Evolutionary conservation across 306 rosid species (phyloP).

Genomic region (Gastrolobium bilobum): DNA sequence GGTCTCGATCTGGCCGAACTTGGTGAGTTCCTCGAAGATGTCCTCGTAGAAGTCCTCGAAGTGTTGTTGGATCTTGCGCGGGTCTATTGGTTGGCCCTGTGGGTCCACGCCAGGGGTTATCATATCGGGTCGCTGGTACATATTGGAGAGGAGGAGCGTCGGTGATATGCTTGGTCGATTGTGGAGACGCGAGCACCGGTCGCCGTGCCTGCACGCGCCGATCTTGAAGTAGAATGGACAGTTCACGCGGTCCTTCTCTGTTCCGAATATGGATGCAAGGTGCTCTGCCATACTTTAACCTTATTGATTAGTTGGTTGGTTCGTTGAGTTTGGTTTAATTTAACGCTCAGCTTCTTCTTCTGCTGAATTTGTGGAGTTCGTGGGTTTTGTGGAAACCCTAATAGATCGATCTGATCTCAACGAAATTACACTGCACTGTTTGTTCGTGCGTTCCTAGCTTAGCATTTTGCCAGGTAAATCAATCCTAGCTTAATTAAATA

Average conservation of each 20-base stretch:
- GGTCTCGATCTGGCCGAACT: slow-evolving; percentile 75
- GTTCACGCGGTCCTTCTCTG: slow-evolving; percentile 84
- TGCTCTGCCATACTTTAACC: slow-evolving; percentile 71
- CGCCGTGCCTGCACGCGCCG: slow-evolving; percentile 88
- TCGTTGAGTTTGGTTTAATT: neutral
- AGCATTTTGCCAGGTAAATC: too few species aligned
- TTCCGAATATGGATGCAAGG: slow-evolving; percentile 80
- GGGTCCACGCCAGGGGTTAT: slow-evolving; percentile 81
- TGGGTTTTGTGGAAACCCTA: too few species aligned
- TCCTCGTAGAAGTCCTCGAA: slow-evolving; percentile 89
- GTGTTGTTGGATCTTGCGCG: slow-evolving; percentile 74
- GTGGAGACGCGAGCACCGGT: slow-evolving; percentile 82
- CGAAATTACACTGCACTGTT: too few species aligned
- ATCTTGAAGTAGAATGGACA: slow-evolving; percentile 91
- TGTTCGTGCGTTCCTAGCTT: too few species aligned
- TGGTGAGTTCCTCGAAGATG: slow-evolving; percentile 68
- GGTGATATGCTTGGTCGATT: slow-evolving; percentile 73
- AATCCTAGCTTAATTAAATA: too few species aligned
- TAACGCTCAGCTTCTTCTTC: neutral
- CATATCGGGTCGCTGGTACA: slow-evolving; percentile 90
- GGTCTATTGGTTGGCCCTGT: slow-evolving; percentile 71
- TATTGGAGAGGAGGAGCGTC: slow-evolving; percentile 66
- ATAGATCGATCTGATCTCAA: too few species aligned
- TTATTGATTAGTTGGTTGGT: neutral
- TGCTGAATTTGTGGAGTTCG: neutral